phyloP scores from a whole-genome alignment of 2,329 filamentous ascomycete species.

The Keithomyces neogunnii region DNA sequence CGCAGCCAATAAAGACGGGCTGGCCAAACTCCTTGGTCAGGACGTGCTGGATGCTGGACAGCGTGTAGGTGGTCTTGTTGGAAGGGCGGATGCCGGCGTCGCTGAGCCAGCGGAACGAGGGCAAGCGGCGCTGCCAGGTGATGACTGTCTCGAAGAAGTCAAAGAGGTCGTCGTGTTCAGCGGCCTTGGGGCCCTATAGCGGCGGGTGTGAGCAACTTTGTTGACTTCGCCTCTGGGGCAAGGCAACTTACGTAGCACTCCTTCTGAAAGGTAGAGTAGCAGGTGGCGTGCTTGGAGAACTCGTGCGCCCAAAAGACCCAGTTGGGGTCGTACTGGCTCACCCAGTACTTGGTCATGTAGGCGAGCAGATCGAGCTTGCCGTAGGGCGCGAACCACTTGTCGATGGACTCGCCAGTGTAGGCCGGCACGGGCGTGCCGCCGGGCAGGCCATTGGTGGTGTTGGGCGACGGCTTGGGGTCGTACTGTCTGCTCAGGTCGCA shows the following conservation, averaged over 20 bases:
- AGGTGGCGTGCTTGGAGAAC: constrained; percentile 60
- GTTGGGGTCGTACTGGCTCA: constrained; percentile 47
- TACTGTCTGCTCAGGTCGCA: constrained; percentile 58
- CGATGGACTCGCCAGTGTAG: constrained; percentile 50
- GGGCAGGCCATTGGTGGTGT: constrained; percentile 50
- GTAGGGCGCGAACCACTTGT: constrained; percentile 49
- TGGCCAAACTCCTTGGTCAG: constrained; percentile 43
- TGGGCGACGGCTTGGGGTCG: constrained; percentile 51
- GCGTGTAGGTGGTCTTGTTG: constrained; percentile 48
- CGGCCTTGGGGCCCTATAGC: constrained; percentile 40
- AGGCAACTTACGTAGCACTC: constrained; percentile 44
- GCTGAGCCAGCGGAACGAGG: constrained; percentile 53
- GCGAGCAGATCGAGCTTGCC: constrained; percentile 50
- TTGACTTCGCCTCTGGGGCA: too few relatives aligned
- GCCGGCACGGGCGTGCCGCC: constrained; percentile 45
- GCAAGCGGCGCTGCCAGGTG: constrained; percentile 46
- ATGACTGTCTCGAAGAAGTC: constrained; percentile 56
- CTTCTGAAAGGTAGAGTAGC: constrained; percentile 56
- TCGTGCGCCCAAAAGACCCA: constrained; percentile 58
- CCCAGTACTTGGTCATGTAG: constrained; percentile 60
- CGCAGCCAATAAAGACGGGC: constrained; percentile 53
- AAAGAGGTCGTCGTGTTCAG: constrained; percentile 48
- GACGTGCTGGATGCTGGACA: constrained; percentile 41
- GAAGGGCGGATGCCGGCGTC: constrained; percentile 45
- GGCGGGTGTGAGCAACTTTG: not conserved